Percentiles rank a stretch among this genome's conserved stretches.
Evolutionary conservation across 2,329 filamentous ascomycete species (phyloP).

Genomic region (Thielaviopsis populi): DNA sequence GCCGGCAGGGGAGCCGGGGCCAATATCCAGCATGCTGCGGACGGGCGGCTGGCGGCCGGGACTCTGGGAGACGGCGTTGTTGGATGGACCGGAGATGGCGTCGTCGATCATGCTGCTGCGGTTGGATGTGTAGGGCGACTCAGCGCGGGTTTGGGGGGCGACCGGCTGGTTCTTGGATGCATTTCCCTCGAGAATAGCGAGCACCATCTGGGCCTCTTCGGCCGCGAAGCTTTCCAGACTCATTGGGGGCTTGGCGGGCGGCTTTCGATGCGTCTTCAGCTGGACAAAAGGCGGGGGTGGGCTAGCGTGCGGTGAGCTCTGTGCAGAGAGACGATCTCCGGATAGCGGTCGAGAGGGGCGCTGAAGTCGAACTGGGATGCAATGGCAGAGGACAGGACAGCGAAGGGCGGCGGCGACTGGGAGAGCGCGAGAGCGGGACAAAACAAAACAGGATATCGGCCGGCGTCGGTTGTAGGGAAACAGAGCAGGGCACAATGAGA

Average conservation of each 20-base stretch:
- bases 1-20: constrained; percentile 27
- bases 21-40: constrained; percentile 51
- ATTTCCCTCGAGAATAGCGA: constrained; percentile 45
- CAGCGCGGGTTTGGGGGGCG: constrained; percentile 24
- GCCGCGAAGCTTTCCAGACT: constrained; percentile 64
- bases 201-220: constrained; percentile 59
- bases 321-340: too few relatives aligned
- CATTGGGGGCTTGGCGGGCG: constrained; percentile 36
- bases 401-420: too few relatives aligned
- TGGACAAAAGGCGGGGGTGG: background rate
- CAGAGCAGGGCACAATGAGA: too few relatives aligned
- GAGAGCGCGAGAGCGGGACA: too few relatives aligned
- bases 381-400: too few relatives aligned
- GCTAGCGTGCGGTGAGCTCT: too few relatives aligned
- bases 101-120: constrained; percentile 45
- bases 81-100: constrained; percentile 14
- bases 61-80: constrained; percentile 14
- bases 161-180: constrained; percentile 25
- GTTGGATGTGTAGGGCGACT: constrained; percentile 54
- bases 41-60: constrained; percentile 34
- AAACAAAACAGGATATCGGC: too few relatives aligned
- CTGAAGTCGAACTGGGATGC: too few relatives aligned
- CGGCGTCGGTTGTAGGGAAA: too few relatives aligned
- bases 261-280: background rate
- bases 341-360: too few relatives aligned